Evolutionary conservation across 78 protist genomes (phyloP).

Genomic region (Polysphondylium violaceum): DNA sequence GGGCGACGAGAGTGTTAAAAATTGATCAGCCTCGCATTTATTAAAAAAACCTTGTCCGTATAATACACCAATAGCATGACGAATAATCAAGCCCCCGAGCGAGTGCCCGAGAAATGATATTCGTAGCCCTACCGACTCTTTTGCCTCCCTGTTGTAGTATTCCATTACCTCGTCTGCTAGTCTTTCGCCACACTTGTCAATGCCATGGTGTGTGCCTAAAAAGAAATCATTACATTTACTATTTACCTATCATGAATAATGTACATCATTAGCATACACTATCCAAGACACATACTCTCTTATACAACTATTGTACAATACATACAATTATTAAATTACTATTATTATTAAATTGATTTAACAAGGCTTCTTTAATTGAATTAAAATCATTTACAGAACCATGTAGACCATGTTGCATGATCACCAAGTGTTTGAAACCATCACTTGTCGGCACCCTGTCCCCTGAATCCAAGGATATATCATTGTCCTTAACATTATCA

Average conservation of each 20-base stretch:
- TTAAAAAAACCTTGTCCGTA: conserved; percentile 32
- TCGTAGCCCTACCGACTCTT: too few species aligned
- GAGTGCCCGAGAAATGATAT: conserved; percentile 69
- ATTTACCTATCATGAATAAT: not conserved
- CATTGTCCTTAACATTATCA: too few species aligned
- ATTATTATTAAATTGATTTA: not conserved
- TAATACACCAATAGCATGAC: conserved; percentile 40
- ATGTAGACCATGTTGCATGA: conserved; percentile 37
- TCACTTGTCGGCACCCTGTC: too few species aligned
- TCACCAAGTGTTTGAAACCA: conserved; percentile 5
- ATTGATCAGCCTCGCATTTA: conserved; percentile 36
- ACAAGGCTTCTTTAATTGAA: not conserved
- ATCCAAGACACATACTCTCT: too few species aligned
- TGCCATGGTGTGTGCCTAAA: conserved; percentile 49
- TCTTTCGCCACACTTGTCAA: conserved; percentile 53
- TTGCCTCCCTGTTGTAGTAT: not conserved
- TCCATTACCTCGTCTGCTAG: conserved; percentile 25
- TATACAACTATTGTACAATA: not conserved
- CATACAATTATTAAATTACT: not conserved
- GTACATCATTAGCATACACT: not conserved
- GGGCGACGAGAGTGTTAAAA: conserved; percentile 49
- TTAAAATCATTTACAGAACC: not conserved
- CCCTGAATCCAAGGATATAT: too few species aligned
- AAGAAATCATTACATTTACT: not conserved
- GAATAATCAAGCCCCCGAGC: conserved; percentile 41